A percentile compares a stretch with the other conserved stretches of the same genome.
Conservation (phyloP, 441 rosid genomes). For the Biscutella laevigata region DNA sequence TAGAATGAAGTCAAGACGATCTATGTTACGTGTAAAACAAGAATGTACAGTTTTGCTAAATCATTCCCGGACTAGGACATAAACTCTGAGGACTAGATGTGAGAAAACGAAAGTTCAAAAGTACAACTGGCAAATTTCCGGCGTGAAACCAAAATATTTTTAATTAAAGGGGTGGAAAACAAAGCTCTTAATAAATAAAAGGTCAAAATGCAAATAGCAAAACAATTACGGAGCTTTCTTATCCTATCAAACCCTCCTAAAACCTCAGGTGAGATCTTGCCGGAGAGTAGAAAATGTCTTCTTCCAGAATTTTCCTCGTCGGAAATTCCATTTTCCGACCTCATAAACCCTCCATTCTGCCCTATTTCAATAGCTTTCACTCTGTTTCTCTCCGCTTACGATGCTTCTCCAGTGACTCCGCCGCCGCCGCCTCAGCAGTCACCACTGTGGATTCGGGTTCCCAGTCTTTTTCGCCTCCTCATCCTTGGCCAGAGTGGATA, state of each 20-base stretch:
- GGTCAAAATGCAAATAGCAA: background rate
- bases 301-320: constrained; percentile 35
- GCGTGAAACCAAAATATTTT: too few relatives aligned
- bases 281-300: constrained; percentile 33
- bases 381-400: constrained; percentile 33
- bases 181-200: background rate
- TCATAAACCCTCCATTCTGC: constrained; percentile 24
- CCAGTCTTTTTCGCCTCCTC: constrained; percentile 25
- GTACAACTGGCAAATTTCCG: too few relatives aligned
- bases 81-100: too few relatives aligned
- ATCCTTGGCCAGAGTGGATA: constrained; percentile 96
- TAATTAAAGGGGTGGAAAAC: background rate
- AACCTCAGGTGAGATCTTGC: constrained; percentile 19
- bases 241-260: constrained; percentile 23
- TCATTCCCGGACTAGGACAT: too few relatives aligned
- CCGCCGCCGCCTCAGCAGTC: constrained; percentile 9
- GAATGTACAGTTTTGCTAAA: too few relatives aligned
- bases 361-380: constrained; percentile 21
- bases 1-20: too few relatives aligned
- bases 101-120: too few relatives aligned
- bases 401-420: constrained; percentile 26
- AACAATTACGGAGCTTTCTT: background rate
- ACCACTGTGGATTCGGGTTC: constrained; percentile 11
- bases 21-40: too few relatives aligned
- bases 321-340: constrained; percentile 37